Conservation (phyloP, 75 land plant genomes). For the Sequoia sempervirens region DNA sequence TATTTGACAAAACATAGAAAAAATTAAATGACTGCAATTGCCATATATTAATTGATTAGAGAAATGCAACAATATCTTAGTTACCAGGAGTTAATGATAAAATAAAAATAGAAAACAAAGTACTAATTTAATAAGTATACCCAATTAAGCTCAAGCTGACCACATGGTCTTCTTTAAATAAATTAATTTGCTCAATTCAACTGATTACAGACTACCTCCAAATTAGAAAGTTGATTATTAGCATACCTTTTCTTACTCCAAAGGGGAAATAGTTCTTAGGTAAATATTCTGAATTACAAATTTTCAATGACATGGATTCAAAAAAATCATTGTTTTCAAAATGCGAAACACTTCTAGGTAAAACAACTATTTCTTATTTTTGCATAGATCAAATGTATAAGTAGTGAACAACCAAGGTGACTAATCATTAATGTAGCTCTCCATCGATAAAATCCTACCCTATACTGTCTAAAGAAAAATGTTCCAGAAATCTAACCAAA, state of each 20-base stretch:
- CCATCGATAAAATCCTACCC: background rate
- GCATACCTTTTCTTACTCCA: background rate
- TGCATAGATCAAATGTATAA: background rate
- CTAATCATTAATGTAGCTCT: background rate
- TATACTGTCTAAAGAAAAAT: background rate
- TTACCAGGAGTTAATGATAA: background rate
- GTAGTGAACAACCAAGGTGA: background rate
- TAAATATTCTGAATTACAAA: slow-evolving; percentile 2
- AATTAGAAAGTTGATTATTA: background rate
- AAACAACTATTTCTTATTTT: background rate
- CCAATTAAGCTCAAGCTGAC: background rate
- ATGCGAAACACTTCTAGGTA: background rate
- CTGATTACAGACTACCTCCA: background rate
- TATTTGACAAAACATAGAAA: background rate
- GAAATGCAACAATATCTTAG: background rate
- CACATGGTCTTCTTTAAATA: background rate
- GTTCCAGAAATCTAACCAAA: background rate
- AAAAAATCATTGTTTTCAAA: background rate
- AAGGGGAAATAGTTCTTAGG: background rate
- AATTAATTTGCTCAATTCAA: background rate
- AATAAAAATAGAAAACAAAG: background rate
- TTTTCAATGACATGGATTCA: background rate
- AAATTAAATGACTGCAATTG: background rate
- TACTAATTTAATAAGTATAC: background rate
- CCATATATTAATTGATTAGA: background rate